Evolutionary conservation across 306 rosid genomes (phyloP).

Genomic region (Prunus dulcis): DNA sequence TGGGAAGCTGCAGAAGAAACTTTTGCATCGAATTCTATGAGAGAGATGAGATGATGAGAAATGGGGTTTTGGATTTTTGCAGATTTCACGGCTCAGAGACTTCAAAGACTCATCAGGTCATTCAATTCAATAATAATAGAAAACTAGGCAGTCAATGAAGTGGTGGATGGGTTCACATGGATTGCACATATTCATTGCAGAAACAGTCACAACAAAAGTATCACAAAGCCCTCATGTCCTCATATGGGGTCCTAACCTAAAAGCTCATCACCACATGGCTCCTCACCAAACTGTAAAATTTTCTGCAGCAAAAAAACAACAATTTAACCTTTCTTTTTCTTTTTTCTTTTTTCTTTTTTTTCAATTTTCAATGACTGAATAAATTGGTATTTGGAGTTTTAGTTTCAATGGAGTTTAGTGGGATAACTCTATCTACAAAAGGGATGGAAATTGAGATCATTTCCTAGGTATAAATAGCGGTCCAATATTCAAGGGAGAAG

Average conservation of each 20-base stretch:
- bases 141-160: slow-evolving; percentile 27
- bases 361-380: not conserved
- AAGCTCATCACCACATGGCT: not conserved
- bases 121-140: not conserved
- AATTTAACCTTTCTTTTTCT: too few relatives aligned
- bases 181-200: slow-evolving; percentile 31
- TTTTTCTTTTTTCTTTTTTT: not conserved
- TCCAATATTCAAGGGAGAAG: not conserved
- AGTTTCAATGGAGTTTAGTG: not conserved
- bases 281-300: not conserved
- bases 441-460: not conserved
- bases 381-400: not conserved
- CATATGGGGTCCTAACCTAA: slow-evolving; percentile 25
- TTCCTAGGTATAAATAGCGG: not conserved
- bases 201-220: slow-evolving; percentile 11
- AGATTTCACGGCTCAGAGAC: not conserved
- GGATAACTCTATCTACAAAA: not conserved
- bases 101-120: not conserved
- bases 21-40: slow-evolving; percentile 26
- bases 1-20: slow-evolving; percentile 45
- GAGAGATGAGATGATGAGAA: slow-evolving; percentile 9
- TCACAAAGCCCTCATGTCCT: not conserved
- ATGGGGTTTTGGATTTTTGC: slow-evolving; percentile 23
- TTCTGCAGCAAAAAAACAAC: not conserved
- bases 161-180: slow-evolving; percentile 43